Evolutionary conservation across 305 asterid genomes (phyloP), one percentile per base, ranked within the genome.

Genomic region (Coffea humblotiana): DNA sequence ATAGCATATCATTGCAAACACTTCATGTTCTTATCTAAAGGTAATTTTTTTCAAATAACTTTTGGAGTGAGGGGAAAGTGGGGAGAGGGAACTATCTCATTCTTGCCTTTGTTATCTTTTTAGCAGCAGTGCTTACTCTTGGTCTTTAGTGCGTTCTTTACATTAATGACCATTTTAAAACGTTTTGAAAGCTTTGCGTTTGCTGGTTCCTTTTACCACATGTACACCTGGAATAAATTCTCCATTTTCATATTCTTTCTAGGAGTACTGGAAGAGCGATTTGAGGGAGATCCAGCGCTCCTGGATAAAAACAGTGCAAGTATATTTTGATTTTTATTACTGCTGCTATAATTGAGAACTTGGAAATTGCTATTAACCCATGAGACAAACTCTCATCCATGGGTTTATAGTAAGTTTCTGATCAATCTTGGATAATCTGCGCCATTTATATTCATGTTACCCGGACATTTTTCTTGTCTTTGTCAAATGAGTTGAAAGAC

Each of bases 251-350:
- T 68, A 64, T 58, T 48, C 47, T 77, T 68, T 88, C 92, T 79
- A 96, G 99, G 88, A 66, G 81, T 74, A 85, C 65, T 91, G 90
- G 92, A 93, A 77, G 90, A 88, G 74, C 90, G 83, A 77, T 85
- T 85, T 84, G 61, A 88, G 82, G 80, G 97, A 91, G 79, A 85
- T 89, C 65, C 92, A 94, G 81, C 86, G 85, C 91, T 96, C 85
- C 90, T 91, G 77, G 98, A 94, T 80, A 94, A 92, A 92, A 87
- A 94, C 97, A 18, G 88, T 88, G 78, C 97, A 94, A 94, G 99
- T 96, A 75, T 77, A 88, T 77, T 82, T 85, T 35, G 48, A 77
- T 60, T 47, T n/a, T n/a, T n/a, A n/a, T n/a, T 71, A 8, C 43
- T 52, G 43, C 12, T 75, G 35, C 35, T 51, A 3, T 10, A 25